Conservation (phyloP, 2,329 filamentous ascomycete species). For the Colletotrichum paranaense region DNA sequence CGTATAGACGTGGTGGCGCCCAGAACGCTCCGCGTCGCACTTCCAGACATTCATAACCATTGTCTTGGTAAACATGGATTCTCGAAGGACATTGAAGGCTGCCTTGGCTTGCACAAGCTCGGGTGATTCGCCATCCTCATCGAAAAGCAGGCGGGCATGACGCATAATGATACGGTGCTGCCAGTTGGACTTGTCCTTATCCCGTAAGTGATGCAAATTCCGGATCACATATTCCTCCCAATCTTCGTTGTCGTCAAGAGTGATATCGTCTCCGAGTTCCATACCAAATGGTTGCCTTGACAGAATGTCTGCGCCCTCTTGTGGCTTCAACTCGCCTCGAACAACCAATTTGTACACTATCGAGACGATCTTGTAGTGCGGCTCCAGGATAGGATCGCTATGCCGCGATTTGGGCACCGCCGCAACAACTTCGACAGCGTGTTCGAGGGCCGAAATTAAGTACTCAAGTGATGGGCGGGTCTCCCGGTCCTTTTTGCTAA, state of each 20-base stretch:
- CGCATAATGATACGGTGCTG: slow-evolving; percentile 91
- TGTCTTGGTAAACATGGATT: slow-evolving; percentile 87
- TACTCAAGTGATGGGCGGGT: slow-evolving; percentile 51
- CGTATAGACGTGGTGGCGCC: slow-evolving; percentile 92
- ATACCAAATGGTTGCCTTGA: slow-evolving; percentile 66
- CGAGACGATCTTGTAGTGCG: slow-evolving; percentile 91
- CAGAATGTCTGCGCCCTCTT: slow-evolving; percentile 63
- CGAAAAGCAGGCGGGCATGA: slow-evolving; percentile 68
- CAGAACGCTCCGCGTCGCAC: slow-evolving; percentile 84
- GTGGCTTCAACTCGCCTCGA: slow-evolving; percentile 57
- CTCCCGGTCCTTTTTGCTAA: slow-evolving; percentile 56
- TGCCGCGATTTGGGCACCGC: slow-evolving; percentile 65
- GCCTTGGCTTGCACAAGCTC: slow-evolving; percentile 78
- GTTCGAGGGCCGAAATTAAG: slow-evolving; percentile 62
- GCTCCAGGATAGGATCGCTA: slow-evolving; percentile 86
- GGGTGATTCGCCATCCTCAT: slow-evolving; percentile 52
- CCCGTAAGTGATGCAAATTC: slow-evolving; percentile 62
- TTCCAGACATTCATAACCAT: slow-evolving; percentile 97
- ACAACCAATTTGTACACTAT: slow-evolving; percentile 84
- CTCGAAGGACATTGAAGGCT: slow-evolving; percentile 80
- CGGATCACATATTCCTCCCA: slow-evolving; percentile 67
- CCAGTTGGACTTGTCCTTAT: slow-evolving; percentile 93
- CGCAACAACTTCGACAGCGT: slow-evolving; percentile 61
- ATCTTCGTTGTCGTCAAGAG: slow-evolving; percentile 70
- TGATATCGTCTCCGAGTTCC: slow-evolving; percentile 59